Conservation (phyloP, 1,284 basidiomycete species). For the Ustilago hordei region DNA sequence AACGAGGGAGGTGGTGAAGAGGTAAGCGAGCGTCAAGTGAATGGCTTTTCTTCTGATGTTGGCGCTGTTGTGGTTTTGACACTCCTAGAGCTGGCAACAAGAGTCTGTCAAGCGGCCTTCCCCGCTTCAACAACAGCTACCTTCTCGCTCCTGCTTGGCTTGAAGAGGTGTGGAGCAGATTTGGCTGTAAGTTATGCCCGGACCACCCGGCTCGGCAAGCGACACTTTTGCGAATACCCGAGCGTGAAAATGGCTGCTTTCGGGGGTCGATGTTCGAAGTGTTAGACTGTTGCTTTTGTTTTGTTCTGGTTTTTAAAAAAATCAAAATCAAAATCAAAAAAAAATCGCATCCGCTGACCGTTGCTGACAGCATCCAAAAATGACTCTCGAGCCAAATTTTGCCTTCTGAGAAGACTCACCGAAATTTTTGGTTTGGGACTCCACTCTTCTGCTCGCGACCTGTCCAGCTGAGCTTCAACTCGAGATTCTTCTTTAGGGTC, state of each 20-base stretch:
- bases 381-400: constrained; percentile 33
- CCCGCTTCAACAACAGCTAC: background rate
- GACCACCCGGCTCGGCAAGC: constrained; percentile 37
- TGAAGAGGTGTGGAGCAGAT: constrained; percentile 12
- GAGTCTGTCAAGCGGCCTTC: background rate
- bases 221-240: constrained; percentile 4
- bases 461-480: constrained; percentile 6
- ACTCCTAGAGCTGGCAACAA: background rate
- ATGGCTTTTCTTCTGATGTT: constrained; percentile 21
- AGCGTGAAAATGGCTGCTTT: constrained; percentile 33
- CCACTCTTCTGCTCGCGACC: background rate
- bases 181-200: constrained; percentile 12
- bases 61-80: background rate
- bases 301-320: too few relatives aligned
- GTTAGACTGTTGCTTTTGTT: background rate
- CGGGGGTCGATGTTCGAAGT: background rate
- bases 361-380: constrained; percentile 25
- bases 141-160: background rate
- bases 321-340: too few relatives aligned
- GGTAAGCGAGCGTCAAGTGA: background rate
- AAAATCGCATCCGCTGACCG: constrained; percentile 17
- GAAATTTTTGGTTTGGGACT: constrained; percentile 24
- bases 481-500: background rate
- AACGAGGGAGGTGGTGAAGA: background rate
- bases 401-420: background rate